phyloP scores from a whole-genome alignment of 352 stramenopile species.

The Phytophthora citricola region DNA sequence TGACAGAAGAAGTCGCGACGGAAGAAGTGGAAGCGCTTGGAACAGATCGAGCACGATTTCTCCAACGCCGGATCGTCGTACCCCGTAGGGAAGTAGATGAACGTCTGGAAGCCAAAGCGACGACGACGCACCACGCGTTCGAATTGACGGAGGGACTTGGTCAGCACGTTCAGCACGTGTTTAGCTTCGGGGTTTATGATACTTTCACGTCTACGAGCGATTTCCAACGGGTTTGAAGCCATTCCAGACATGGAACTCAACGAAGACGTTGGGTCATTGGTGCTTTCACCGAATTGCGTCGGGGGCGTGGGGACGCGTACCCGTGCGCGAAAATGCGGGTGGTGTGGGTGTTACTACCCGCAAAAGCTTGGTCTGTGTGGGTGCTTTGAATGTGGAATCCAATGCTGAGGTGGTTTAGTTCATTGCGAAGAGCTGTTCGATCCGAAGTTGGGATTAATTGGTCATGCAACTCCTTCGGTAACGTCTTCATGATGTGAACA shows the following conservation, averaged over 20 bases:
- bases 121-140: constrained; percentile 66
- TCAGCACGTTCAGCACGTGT: constrained; percentile 51
- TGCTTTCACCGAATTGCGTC: constrained; percentile 36
- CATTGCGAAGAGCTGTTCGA: constrained; percentile 50
- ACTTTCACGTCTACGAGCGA: constrained; percentile 37
- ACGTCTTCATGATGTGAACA: constrained; percentile 69
- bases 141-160: constrained; percentile 57
- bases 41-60: constrained; percentile 56
- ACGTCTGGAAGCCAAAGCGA: constrained; percentile 73
- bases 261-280: constrained; percentile 12
- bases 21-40: constrained; percentile 56
- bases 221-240: constrained; percentile 31
- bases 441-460: constrained; percentile 50
- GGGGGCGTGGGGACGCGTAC: constrained; percentile 57
- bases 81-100: constrained; percentile 64
- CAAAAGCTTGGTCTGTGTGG: constrained; percentile 15
- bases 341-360: constrained; percentile 43
- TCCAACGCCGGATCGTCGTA: constrained; percentile 35
- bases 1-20: constrained; percentile 62
- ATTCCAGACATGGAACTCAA: constrained; percentile 23
- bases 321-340: constrained; percentile 62
- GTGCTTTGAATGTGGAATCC: constrained; percentile 59
- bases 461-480: constrained; percentile 57
- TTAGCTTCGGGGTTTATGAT: constrained; percentile 60
- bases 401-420: constrained; percentile 60